Conservation (phyloP, 2,329 filamentous ascomycete species). For the Macrophomina pseudophaseolina region DNA sequence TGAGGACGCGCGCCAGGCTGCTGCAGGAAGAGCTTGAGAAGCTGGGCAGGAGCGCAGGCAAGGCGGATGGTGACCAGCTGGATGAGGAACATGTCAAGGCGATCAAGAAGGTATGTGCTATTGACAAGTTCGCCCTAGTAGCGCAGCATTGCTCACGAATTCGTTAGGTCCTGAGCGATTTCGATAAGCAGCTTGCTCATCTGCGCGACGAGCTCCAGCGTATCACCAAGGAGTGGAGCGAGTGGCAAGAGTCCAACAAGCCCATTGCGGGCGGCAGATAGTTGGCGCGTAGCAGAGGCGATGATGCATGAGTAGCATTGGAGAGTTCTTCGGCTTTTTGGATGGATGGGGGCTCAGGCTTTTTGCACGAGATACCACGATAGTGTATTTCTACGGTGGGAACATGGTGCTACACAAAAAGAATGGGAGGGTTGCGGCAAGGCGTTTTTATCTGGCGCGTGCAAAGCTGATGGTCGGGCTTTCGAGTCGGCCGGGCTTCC, state of each 20-base stretch:
- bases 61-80: slow-evolving; percentile 57
- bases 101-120: slow-evolving; percentile 71
- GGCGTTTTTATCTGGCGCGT: slow-evolving; percentile 8
- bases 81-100: slow-evolving; percentile 73
- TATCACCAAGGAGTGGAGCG: slow-evolving; percentile 64
- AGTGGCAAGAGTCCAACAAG: slow-evolving; percentile 51
- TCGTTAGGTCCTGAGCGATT: slow-evolving; percentile 74
- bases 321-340: slow-evolving; percentile 19
- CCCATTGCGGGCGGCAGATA: slow-evolving; percentile 17
- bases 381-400: slow-evolving; percentile 23
- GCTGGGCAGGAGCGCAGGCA: slow-evolving; percentile 60
- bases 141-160: slow-evolving; percentile 30
- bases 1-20: slow-evolving; percentile 73
- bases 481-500: slow-evolving; percentile 1
- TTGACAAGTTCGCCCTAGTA: background rate
- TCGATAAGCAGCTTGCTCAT: slow-evolving; percentile 77
- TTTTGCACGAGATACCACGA: slow-evolving; percentile 24
- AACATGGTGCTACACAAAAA: slow-evolving; percentile 20
- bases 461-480: background rate
- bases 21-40: slow-evolving; percentile 76
- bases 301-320: background rate
- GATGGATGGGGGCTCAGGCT: background rate
- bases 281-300: background rate
- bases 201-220: slow-evolving; percentile 70
- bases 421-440: slow-evolving; percentile 8